Conservation (phyloP, 192 early-diverging fungal genomes). For the Coemansia sp. region DNA sequence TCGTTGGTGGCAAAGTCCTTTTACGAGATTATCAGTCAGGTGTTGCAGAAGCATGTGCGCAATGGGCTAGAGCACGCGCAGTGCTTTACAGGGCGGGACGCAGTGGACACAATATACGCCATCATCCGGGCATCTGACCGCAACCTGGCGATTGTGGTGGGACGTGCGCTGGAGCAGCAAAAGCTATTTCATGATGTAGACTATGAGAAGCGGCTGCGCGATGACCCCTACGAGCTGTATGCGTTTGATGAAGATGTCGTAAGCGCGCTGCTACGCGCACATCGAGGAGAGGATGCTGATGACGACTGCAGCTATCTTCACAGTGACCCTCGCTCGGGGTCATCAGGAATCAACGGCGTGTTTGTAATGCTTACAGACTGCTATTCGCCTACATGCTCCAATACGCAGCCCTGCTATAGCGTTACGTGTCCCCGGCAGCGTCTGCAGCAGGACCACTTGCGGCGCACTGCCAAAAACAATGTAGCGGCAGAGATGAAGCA, state of each 20-base stretch:
- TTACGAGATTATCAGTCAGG: conserved; percentile 54
- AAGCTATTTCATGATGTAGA: conserved; percentile 90
- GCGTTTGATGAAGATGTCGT: conserved; percentile 61
- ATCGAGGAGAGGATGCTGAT: conserved; percentile 10
- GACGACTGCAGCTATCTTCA: conserved; percentile 11
- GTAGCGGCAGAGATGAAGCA: conserved; percentile 58
- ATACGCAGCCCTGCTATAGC: conserved; percentile 83
- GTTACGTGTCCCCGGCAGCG: conserved; percentile 76
- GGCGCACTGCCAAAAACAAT: conserved; percentile 49
- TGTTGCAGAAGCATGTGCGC: conserved; percentile 63
- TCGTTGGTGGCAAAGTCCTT: conserved; percentile 69
- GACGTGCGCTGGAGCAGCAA: conserved; percentile 87
- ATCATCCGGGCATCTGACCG: conserved; percentile 83
- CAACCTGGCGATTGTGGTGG: conserved; percentile 82
- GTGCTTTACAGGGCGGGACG: conserved; percentile 84
- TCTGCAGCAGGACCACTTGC: conserved; percentile 49
- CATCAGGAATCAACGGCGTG: conserved; percentile 63
- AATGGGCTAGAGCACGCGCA: conserved; percentile 80
- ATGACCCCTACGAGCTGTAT: conserved; percentile 80
- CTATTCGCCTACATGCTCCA: conserved; percentile 89
- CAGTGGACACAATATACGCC: conserved; percentile 77
- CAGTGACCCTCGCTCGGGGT: background rate
- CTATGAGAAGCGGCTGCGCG: conserved; percentile 83
- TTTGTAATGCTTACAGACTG: conserved; percentile 89
- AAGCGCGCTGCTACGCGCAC: conserved; percentile 18